Evolutionary conservation across 495 filamentous ascomycete species (phyloP).

Genomic region (Neurospora sp.): DNA sequence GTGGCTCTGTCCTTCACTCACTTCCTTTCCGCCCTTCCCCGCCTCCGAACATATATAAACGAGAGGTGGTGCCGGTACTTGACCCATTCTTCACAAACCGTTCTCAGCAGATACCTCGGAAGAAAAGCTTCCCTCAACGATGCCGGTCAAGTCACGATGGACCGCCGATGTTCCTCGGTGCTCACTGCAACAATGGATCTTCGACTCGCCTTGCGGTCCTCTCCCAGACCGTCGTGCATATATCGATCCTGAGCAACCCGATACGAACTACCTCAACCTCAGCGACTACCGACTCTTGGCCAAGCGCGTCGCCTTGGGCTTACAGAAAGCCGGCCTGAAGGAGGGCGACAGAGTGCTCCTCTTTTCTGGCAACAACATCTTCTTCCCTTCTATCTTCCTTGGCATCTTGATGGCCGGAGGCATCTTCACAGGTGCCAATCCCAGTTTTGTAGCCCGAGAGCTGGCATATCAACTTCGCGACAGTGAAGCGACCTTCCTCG

Average conservation of each 20-base stretch:
- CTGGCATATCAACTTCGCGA: conserved; percentile 67
- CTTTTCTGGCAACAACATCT: conserved; percentile 62
- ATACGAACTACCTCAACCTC: conserved; percentile 31
- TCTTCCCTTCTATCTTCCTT: conserved; percentile 62
- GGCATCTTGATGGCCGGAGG: conserved; percentile 70
- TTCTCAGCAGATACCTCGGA: neutral
- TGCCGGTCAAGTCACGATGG: conserved; percentile 38
- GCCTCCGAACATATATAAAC: neutral
- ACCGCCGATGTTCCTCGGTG: conserved; percentile 22
- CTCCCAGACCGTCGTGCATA: conserved; percentile 30
- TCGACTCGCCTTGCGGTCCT: conserved; percentile 19
- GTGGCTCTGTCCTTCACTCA: neutral
- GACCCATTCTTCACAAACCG: neutral
- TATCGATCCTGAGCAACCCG: conserved; percentile 47
- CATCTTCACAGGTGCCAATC: conserved; percentile 72
- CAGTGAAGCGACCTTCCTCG: conserved; percentile 53
- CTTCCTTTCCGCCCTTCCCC: neutral
- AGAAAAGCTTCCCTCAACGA: conserved; percentile 6
- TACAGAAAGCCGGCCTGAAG: conserved; percentile 54
- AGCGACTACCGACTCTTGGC: conserved; percentile 54
- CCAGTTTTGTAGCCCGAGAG: conserved; percentile 59
- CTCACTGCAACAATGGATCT: conserved; percentile 33
- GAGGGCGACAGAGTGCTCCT: conserved; percentile 63
- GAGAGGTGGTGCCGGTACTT: neutral
- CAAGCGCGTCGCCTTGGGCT: conserved; percentile 61